Evolutionary conservation across 2,329 filamentous ascomycete species (phyloP), one percentile per base, ranked within the genome.

Genomic region (Colletotrichum magnum): DNA sequence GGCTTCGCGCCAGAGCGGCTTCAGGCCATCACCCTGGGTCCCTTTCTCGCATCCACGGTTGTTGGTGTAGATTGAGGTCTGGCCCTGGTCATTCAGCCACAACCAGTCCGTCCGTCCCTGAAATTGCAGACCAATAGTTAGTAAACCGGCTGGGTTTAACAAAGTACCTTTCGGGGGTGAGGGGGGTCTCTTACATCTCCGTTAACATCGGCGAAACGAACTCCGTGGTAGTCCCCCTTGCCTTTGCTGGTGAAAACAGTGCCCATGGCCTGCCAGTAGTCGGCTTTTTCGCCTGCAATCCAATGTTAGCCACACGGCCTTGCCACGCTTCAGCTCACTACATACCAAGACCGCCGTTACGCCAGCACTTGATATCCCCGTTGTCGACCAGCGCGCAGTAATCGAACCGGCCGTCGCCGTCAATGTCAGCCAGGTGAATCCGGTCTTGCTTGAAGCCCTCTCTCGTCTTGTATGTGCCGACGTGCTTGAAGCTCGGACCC

Each of bases 201-300:
- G 24, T 74, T 74, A 47, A 77, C 70, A 26, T 77, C 75, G 4
- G 71, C 69, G 26, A 75, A 73, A 2, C 70, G 71, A 6, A 76
- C 56, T 0, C 74, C 75, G 3, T 43, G 18, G 6, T 72, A 39
- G 32, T 75, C 71, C 0, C 74, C 71, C 66, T 73, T 74, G 2
- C 61, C 63, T 51, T 74, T 69, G 15, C 47, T 65, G 1, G 66
- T 68, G 51, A 74, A 78, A 2, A 70, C 58, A 18, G 68, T 12
- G 4, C 72, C 77, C 41, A 82, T 72, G 1, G 70, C 59, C 66
- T 83, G 78, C 78, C 79, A 83, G 68, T 76, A 80, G 1, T 68
- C 69, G 0, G 79, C 32, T 36, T 36, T 36, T 10, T 36, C 32
- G 32, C 32, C 32, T 36, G 32, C 32, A 36, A 36, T 36, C 32